A percentile compares a stretch with the other conserved stretches of the same genome.
Conservation (phyloP, 139 green algal species). For the Chlorella vulgaris region DNA sequence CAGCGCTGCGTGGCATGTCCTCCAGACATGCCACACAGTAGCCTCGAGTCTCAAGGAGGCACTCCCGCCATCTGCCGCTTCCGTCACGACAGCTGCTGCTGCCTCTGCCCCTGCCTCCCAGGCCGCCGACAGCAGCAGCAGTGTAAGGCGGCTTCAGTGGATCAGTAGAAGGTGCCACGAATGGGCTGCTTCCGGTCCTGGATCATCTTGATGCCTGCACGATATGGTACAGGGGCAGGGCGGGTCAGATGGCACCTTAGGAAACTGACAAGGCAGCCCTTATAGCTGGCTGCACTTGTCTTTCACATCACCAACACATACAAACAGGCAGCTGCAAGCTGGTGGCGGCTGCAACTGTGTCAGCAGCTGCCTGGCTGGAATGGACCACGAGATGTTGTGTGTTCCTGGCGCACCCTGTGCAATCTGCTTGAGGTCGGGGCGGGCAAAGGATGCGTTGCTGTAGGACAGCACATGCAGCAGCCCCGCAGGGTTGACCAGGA, state of each 20-base stretch:
- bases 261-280: not conserved
- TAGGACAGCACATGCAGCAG: constrained; percentile 58
- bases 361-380: not conserved
- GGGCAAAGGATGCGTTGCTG: constrained; percentile 62
- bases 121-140: not conserved
- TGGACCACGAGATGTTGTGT: no score
- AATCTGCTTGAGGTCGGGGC: constrained; percentile 61
- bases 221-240: not conserved
- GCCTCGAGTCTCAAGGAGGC: no score
- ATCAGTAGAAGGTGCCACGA: constrained; percentile 42
- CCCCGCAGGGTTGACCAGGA: constrained; percentile 62
- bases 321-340: not conserved
- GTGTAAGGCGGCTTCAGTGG: not conserved
- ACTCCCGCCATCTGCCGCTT: no score
- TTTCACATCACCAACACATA: not conserved
- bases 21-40: no score
- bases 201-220: constrained; percentile 49
- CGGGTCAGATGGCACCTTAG: not conserved
- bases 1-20: no score
- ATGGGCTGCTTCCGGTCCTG: constrained; percentile 52
- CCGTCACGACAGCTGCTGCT: no score
- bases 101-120: not conserved
- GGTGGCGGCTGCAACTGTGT: not conserved
- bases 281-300: not conserved
- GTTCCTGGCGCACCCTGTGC: constrained; percentile 28